A percentile compares a stretch with the other conserved stretches of the same genome.
These are phyloP conservation scores for Coemansia sp. DNA, from an alignment of 192 early-diverging fungal species.

Conservation along the genomic window DNA sequence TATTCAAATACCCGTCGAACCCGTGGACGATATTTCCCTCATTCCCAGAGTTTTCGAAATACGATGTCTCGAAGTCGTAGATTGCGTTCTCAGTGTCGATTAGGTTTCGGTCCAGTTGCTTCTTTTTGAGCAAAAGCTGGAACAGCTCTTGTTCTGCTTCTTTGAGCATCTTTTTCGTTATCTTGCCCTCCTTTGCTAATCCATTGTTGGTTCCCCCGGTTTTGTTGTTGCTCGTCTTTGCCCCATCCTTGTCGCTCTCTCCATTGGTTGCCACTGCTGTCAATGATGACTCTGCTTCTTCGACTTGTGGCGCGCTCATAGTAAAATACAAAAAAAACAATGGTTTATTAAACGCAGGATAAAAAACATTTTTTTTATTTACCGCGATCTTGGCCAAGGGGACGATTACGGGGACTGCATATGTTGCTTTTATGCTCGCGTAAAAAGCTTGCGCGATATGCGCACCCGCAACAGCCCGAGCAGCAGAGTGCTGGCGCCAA, in stretches of 20 bases:
- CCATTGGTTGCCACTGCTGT: neutral
- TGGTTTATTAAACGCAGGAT: neutral
- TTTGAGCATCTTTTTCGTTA: constrained; percentile 55
- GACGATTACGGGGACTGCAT: neutral
- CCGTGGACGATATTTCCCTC: constrained; percentile 87
- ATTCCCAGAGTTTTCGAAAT: constrained; percentile 80
- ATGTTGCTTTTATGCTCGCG: constrained; percentile 3
- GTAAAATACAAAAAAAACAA: neutral
- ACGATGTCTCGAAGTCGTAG: constrained; percentile 83
- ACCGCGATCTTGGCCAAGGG: neutral
- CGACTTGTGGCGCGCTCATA: constrained; percentile 4
- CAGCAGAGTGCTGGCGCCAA: constrained; percentile 28
- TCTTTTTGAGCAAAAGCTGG: constrained; percentile 72
- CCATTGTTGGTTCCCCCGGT: neutral
- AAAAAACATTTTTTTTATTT: neutral
- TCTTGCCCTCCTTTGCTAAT: constrained; percentile 23
- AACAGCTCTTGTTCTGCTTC: constrained; percentile 78
- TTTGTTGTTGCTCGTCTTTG: constrained; percentile 12
- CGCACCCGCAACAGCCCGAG: constrained; percentile 24
- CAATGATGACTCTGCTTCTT: neutral
- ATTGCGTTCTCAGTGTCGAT: constrained; percentile 73
- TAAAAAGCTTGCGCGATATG: constrained; percentile 22
- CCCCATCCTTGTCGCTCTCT: neutral
- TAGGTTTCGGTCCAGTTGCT: constrained; percentile 73
- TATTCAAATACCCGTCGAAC: constrained; percentile 81